These are phyloP conservation scores for Stereum hirsutum DNA, from an alignment of 1,284 basidiomycete species.

Conservation along the genomic window DNA sequence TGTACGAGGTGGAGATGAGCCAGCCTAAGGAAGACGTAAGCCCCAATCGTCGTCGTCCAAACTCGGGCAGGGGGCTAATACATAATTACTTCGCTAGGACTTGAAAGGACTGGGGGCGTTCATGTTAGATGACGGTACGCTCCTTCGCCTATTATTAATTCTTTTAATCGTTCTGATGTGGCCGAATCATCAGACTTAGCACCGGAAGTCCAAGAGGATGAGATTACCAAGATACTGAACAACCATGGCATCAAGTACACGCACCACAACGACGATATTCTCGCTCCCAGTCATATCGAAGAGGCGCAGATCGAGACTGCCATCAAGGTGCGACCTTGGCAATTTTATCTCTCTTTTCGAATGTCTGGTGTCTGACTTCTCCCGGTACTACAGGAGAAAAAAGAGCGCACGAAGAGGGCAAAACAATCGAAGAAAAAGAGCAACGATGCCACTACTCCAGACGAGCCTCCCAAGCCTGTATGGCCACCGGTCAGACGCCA, in stretches of 20 bases:
- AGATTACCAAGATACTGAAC: conserved; percentile 48
- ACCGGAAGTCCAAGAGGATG: conserved; percentile 26
- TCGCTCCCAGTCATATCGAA: conserved; percentile 60
- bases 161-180: not conserved
- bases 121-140: conserved; percentile 59
- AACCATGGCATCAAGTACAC: conserved; percentile 57
- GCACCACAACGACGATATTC: conserved; percentile 63
- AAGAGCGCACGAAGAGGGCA: conserved; percentile 16
- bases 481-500: conserved; percentile 62
- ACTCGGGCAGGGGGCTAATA: not conserved
- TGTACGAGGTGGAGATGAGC: conserved; percentile 42
- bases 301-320: conserved; percentile 46
- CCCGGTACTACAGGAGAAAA: conserved; percentile 16
- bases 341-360: not conserved
- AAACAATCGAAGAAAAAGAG: conserved; percentile 16
- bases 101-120: conserved; percentile 55
- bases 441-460: conserved; percentile 7
- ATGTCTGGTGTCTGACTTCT: not conserved
- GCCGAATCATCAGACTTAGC: conserved; percentile 3
- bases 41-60: not conserved
- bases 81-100: conserved; percentile 29
- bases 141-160: not conserved
- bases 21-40: conserved; percentile 44
- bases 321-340: conserved; percentile 32
- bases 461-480: conserved; percentile 26